Conservation (phyloP, 208 protist species). For the Herpetomonas muscarum region DNA sequence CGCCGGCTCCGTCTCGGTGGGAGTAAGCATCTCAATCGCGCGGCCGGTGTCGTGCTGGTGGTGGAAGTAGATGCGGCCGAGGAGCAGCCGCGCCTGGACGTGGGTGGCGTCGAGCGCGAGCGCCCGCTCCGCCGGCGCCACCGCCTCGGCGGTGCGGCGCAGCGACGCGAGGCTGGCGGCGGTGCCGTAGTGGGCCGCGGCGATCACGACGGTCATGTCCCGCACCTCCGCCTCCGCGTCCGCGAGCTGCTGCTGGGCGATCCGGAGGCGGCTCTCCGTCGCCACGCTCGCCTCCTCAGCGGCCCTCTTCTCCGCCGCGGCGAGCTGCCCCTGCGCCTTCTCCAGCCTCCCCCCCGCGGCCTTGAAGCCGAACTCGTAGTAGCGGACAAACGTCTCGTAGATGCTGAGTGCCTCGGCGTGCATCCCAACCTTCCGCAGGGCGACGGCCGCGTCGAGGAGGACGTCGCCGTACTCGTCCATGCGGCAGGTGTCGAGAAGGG, state of each 20-base stretch:
- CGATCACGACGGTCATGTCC: slow-evolving; percentile 58
- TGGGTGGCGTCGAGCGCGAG: slow-evolving; percentile 60
- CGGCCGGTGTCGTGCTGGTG: slow-evolving; percentile 39
- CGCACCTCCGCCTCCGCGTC: slow-evolving; percentile 14
- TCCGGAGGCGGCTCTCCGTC: background rate
- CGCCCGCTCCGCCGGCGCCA: slow-evolving; percentile 22
- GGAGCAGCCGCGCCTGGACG: slow-evolving; percentile 66
- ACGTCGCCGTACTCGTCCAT: slow-evolving; percentile 85
- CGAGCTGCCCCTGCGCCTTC: slow-evolving; percentile 17
- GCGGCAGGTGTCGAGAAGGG: slow-evolving; percentile 69
- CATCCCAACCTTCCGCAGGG: slow-evolving; percentile 70
- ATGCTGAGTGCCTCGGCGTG: slow-evolving; percentile 50
- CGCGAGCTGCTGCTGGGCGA: background rate
- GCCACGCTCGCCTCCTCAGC: background rate
- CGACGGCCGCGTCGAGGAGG: slow-evolving; percentile 69
- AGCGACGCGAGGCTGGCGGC: slow-evolving; percentile 59
- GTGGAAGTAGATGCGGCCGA: slow-evolving; percentile 69
- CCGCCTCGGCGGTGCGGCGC: slow-evolving; percentile 14
- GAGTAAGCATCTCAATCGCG: slow-evolving; percentile 62
- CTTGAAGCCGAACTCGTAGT: slow-evolving; percentile 57
- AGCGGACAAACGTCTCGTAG: slow-evolving; percentile 62
- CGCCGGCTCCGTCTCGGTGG: slow-evolving; percentile 51
- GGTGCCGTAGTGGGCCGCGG: slow-evolving; percentile 48
- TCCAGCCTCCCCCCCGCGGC: slow-evolving; percentile 12
- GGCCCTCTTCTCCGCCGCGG: background rate